Conservation (phyloP, 2,329 filamentous ascomycete species). For the Pseudogymnoascus sp. region DNA sequence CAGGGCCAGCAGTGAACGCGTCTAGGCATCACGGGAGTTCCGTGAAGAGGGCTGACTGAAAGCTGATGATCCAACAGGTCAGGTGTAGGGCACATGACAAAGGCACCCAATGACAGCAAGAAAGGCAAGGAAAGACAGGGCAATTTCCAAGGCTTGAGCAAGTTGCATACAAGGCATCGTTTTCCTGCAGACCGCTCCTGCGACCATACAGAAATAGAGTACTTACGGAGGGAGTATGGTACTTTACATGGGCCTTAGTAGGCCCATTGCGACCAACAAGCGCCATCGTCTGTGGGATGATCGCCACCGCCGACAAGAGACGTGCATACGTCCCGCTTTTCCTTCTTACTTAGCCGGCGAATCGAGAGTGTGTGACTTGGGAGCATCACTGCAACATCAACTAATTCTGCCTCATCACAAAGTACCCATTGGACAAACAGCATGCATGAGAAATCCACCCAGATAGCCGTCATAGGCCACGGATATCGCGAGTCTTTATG, state of each 20-base stretch:
- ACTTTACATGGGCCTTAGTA: neutral
- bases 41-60: conserved; percentile 5
- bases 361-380: conserved; percentile 10
- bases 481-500: neutral
- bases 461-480: neutral
- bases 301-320: conserved; percentile 9
- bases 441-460: neutral
- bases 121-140: neutral
- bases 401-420: conserved; percentile 2
- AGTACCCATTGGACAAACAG: conserved; percentile 3
- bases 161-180: neutral
- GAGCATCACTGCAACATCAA: neutral
- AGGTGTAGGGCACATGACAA: conserved; percentile 1
- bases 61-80: conserved; percentile 1
- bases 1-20: neutral
- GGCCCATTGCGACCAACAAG: neutral
- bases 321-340: neutral
- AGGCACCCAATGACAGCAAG: conserved; percentile 1
- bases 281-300: conserved; percentile 9
- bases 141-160: neutral
- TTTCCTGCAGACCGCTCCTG: conserved; percentile 3
- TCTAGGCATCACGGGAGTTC: conserved; percentile 9
- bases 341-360: neutral
- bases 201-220: conserved; percentile 5
- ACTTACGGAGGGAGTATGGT: neutral